Percentiles rank a stretch among this genome's conserved stretches.
These are phyloP conservation scores for Pichia phayaonensis DNA, from an alignment of 805 yeast species.

Conservation along the genomic window DNA sequence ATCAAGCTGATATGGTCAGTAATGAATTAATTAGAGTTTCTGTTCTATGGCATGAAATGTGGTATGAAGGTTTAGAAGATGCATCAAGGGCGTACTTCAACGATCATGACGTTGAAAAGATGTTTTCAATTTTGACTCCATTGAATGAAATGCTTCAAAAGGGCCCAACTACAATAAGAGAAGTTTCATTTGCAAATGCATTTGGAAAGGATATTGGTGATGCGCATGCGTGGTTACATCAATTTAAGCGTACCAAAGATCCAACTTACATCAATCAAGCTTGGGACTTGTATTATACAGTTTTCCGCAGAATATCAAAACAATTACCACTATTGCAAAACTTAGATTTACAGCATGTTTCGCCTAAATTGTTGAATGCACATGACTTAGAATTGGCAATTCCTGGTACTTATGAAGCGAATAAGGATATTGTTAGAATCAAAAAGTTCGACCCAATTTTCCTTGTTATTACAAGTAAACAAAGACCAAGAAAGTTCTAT, in stretches of 20 bases:
- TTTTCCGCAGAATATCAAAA: constrained; percentile 83
- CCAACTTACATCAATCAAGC: constrained; percentile 89
- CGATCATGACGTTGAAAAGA: constrained; percentile 88
- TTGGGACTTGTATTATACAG: constrained; percentile 94
- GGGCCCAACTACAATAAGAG: constrained; percentile 90
- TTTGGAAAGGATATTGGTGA: constrained; percentile 90
- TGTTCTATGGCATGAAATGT: constrained; percentile 93
- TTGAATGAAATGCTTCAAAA: constrained; percentile 74
- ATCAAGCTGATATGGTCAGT: constrained; percentile 91
- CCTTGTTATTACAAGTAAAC: constrained; percentile 87
- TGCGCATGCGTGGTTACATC: constrained; percentile 89
- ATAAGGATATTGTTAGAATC: constrained; percentile 69
- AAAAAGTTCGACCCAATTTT: constrained; percentile 72
- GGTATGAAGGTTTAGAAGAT: constrained; percentile 97
- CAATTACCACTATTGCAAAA: constrained; percentile 83
- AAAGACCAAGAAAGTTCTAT: constrained; percentile 81
- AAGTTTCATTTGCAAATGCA: constrained; percentile 84
- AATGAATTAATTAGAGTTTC: constrained; percentile 90
- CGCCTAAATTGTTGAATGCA: constrained; percentile 80
- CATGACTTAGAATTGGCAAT: constrained; percentile 77
- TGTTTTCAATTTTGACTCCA: constrained; percentile 88
- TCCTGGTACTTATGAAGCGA: constrained; percentile 89
- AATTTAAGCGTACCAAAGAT: constrained; percentile 79
- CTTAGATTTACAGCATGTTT: constrained; percentile 84
- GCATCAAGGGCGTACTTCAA: constrained; percentile 91